Conservation (phyloP, 2,329 filamentous ascomycete genomes). For the Colletotrichum sp. region DNA sequence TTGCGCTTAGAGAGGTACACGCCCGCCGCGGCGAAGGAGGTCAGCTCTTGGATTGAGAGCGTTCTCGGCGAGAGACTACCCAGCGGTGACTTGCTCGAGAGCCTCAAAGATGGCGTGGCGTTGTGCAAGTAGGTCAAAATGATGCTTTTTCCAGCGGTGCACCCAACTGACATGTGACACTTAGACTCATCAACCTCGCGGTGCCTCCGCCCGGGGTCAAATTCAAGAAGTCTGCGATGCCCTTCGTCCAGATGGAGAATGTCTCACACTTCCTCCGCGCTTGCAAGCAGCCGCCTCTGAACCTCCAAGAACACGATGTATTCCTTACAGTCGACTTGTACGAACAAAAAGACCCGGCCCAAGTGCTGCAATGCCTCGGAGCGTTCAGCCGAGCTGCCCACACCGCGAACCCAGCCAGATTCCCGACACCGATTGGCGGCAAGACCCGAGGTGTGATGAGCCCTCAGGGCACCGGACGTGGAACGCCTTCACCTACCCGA, state of each 20-base stretch:
- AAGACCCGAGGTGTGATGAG: constrained; percentile 65
- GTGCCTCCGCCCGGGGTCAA: constrained; percentile 79
- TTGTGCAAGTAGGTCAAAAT: constrained; percentile 78
- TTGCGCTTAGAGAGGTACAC: constrained; percentile 94
- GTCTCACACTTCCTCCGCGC: constrained; percentile 94
- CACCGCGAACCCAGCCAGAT: constrained; percentile 72
- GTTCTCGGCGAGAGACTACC: constrained; percentile 76
- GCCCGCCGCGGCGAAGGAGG: constrained; percentile 86
- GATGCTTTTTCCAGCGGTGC: neutral
- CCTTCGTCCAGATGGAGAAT: constrained; percentile 99
- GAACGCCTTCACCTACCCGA: constrained; percentile 49
- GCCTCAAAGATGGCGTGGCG: constrained; percentile 87
- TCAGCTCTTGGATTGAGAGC: constrained; percentile 83
- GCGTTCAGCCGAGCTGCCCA: constrained; percentile 91
- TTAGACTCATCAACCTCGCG: constrained; percentile 81
- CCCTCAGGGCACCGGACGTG: constrained; percentile 66
- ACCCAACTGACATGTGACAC: constrained; percentile 23
- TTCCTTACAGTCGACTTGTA: constrained; percentile 97
- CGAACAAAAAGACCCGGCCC: constrained; percentile 93
- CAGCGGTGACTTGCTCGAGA: constrained; percentile 79
- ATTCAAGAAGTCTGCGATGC: constrained; percentile 93
- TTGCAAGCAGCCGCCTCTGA: constrained; percentile 84
- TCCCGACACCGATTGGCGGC: constrained; percentile 78
- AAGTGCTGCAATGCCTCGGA: constrained; percentile 90
- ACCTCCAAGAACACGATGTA: constrained; percentile 89